Evolutionary conservation across 73 alveolate genomes (phyloP).

Genomic region (Tetrahymena elliotti): DNA sequence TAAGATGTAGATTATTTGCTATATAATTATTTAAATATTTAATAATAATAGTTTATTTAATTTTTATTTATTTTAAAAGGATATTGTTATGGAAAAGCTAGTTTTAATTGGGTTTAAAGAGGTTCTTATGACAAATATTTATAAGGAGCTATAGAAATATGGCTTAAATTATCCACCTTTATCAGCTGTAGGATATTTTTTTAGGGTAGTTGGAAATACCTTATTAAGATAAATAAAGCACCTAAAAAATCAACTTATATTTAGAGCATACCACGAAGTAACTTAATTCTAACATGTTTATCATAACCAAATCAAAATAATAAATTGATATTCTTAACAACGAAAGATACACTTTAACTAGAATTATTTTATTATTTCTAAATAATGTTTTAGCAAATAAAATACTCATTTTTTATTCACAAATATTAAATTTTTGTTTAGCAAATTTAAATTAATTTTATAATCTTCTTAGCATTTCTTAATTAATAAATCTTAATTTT

Average conservation of each 20-base stretch:
- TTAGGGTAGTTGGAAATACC: background rate
- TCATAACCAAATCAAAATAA: background rate
- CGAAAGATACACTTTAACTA: no score
- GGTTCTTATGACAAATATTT: background rate
- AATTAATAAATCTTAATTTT: no score
- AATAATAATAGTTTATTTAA: background rate
- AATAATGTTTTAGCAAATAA: no score
- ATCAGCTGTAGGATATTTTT: background rate
- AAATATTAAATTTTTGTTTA: no score
- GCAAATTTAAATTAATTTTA: no score
- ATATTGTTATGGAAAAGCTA: background rate
- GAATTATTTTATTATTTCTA: no score
- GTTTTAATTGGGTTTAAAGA: background rate
- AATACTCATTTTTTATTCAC: no score
- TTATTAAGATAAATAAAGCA: background rate
- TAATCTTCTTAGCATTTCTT: no score
- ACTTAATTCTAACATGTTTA: background rate
- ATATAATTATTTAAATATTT: background rate
- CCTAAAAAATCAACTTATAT: background rate
- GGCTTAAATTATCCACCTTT: background rate
- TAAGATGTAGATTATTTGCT: background rate
- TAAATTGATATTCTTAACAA: background rate
- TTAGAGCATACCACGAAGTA: background rate
- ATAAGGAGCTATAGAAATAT: background rate
- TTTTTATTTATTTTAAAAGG: background rate